Conservation (phyloP, 2,329 filamentous ascomycete genomes). For the Colletotrichum liriopes region DNA sequence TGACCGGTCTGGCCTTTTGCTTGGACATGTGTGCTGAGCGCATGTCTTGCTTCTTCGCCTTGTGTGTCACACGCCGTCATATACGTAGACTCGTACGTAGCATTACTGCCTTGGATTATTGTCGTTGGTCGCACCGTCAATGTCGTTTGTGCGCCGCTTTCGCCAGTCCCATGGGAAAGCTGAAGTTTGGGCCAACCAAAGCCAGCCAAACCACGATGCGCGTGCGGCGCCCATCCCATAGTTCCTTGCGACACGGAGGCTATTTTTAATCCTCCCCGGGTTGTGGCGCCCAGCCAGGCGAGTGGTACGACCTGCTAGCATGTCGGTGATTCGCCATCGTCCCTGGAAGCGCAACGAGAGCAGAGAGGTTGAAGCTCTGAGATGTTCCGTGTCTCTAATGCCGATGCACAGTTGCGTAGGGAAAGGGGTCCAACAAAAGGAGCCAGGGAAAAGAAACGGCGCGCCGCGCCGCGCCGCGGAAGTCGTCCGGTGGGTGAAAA, state of each 20-base stretch:
- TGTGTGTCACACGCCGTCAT: background rate
- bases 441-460: background rate
- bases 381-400: conserved; percentile 3
- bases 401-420: background rate
- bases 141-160: conserved; percentile 12
- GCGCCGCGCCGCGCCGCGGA: conserved; percentile 22
- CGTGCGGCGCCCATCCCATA: conserved; percentile 21
- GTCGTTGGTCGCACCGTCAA: conserved; percentile 16
- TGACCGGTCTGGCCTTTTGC: background rate
- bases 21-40: background rate
- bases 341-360: background rate
- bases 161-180: background rate
- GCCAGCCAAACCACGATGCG: background rate
- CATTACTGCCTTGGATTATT: background rate
- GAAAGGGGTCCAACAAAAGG: background rate
- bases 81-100: conserved; percentile 10
- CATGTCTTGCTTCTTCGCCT: background rate
- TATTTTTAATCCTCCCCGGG: conserved; percentile 26
- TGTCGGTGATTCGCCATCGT: background rate
- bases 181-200: background rate
- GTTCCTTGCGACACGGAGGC: conserved; percentile 1
- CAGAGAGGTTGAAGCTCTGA: background rate
- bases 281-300: conserved; percentile 15
- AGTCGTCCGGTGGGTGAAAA: conserved; percentile 18
- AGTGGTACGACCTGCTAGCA: background rate